Evolutionary conservation across 2,329 filamentous ascomycete species (phyloP).

Genomic region (Penicillium thymicola): DNA sequence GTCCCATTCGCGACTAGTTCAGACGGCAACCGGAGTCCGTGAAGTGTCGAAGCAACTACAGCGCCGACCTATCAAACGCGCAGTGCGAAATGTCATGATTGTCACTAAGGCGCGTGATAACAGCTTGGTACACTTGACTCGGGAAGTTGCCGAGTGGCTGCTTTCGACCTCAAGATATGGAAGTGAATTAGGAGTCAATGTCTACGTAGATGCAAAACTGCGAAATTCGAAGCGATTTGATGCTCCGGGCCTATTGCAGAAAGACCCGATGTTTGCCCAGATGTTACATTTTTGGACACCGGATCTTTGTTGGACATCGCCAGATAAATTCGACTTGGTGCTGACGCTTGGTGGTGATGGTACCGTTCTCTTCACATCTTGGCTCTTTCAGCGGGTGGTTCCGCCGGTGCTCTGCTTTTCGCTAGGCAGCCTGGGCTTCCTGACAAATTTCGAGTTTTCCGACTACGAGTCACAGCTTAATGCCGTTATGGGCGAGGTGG

Average conservation of each 20-base stretch:
- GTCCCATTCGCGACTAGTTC: constrained; percentile 89
- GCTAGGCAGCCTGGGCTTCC: constrained; percentile 85
- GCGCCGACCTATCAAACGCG: constrained; percentile 83
- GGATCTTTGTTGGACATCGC: constrained; percentile 88
- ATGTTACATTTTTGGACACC: constrained; percentile 97
- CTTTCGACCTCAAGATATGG: constrained; percentile 86
- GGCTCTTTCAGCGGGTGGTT: constrained; percentile 94
- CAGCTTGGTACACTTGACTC: constrained; percentile 80
- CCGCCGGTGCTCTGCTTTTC: constrained; percentile 91
- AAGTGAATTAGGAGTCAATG: constrained; percentile 84
- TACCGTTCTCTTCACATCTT: constrained; percentile 94
- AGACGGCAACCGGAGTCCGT: constrained; percentile 90
- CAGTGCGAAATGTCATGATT: constrained; percentile 94
- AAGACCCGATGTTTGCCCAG: constrained; percentile 70
- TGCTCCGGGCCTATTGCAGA: constrained; percentile 65
- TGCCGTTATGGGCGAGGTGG: constrained; percentile 85
- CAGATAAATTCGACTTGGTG: constrained; percentile 94
- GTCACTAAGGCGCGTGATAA: constrained; percentile 98
- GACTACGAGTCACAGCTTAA: constrained; percentile 83
- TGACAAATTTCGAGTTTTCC: constrained; percentile 95
- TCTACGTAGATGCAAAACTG: constrained; percentile 97
- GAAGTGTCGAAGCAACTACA: constrained; percentile 96
- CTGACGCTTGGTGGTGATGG: constrained; percentile 91
- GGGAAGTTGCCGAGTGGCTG: constrained; percentile 84
- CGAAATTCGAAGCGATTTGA: constrained; percentile 85